Percentiles rank a stretch among this genome's conserved stretches.
These are phyloP conservation scores for Skeletonema menzelii DNA, from an alignment of 108 stramenopile genomes.

Conservation along the genomic window DNA sequence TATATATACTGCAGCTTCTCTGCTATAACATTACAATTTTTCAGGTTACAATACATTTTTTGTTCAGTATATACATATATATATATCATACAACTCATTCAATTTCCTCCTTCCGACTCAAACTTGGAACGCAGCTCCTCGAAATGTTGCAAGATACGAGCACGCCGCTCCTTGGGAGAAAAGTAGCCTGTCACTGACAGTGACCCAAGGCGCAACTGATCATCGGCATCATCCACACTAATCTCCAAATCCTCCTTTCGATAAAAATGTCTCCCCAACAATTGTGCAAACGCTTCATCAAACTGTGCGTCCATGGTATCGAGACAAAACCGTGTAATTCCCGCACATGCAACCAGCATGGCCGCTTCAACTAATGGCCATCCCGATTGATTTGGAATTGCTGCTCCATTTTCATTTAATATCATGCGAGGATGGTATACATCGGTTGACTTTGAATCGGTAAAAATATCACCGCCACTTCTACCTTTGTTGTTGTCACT, in stretches of 20 bases:
- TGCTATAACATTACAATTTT: not conserved
- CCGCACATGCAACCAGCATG: slow-evolving; percentile 17
- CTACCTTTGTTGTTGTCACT: not conserved
- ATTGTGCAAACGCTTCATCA: not conserved
- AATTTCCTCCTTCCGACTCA: not conserved
- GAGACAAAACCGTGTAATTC: slow-evolving; percentile 8
- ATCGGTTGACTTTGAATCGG: slow-evolving; percentile 4
- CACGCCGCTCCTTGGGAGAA: not conserved
- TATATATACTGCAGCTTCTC: no score
- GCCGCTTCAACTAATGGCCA: slow-evolving; percentile 13
- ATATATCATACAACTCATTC: no score
- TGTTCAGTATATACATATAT: no score
- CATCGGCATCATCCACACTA: not conserved
- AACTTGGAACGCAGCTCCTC: not conserved
- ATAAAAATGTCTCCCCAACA: slow-evolving; percentile 1
- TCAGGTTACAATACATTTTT: not conserved
- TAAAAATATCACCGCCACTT: not conserved
- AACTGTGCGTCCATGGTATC: slow-evolving; percentile 8
- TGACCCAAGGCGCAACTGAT: slow-evolving; percentile 2
- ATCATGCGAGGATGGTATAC: slow-evolving; percentile 7
- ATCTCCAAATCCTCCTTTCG: not conserved
- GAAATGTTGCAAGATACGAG: not conserved
- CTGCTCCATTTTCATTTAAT: slow-evolving; percentile 1
- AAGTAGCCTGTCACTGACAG: slow-evolving; percentile 5
- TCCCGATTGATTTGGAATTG: not conserved